phyloP scores from a whole-genome alignment of 768 basidiomycete species.

The Kwoniella dejecticola region DNA sequence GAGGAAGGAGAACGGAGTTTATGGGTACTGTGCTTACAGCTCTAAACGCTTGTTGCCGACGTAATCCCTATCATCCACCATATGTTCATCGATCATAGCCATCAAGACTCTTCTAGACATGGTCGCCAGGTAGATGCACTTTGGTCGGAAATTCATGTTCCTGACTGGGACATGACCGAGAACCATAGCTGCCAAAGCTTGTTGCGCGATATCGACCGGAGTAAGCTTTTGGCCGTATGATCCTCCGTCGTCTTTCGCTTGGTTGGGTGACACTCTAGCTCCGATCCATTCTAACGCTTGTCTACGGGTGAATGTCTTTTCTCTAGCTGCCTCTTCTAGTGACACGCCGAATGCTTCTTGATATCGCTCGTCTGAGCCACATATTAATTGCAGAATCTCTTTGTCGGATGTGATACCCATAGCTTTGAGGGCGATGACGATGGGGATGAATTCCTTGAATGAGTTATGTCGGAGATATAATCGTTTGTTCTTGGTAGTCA shows the following conservation, averaged over 20 bases:
- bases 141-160: constrained; percentile 83
- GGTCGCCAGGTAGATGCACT: constrained; percentile 94
- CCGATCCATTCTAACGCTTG: constrained; percentile 97
- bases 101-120: constrained; percentile 96
- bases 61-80: constrained; percentile 98
- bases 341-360: constrained; percentile 83
- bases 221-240: constrained; percentile 56
- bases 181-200: constrained; percentile 95
- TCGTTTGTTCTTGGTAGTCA: constrained; percentile 88
- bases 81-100: constrained; percentile 94
- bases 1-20: too few species aligned
- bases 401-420: constrained; percentile 96
- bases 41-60: constrained; percentile 98
- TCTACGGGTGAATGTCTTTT: constrained; percentile 75
- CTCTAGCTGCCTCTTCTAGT: constrained; percentile 84
- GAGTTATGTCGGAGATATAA: constrained; percentile 98
- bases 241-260: constrained; percentile 57
- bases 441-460: constrained; percentile 93
- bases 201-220: constrained; percentile 89
- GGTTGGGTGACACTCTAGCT: constrained; percentile 77
- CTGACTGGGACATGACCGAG: constrained; percentile 92
- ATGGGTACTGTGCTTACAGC: constrained; percentile 71
- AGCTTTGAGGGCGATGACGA: constrained; percentile 93
- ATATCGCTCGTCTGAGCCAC: constrained; percentile 86
- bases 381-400: constrained; percentile 90